Base-by-base conservation (phyloP, 495 filamentous ascomycete species). In the Filosporella fistucella region DNA sequence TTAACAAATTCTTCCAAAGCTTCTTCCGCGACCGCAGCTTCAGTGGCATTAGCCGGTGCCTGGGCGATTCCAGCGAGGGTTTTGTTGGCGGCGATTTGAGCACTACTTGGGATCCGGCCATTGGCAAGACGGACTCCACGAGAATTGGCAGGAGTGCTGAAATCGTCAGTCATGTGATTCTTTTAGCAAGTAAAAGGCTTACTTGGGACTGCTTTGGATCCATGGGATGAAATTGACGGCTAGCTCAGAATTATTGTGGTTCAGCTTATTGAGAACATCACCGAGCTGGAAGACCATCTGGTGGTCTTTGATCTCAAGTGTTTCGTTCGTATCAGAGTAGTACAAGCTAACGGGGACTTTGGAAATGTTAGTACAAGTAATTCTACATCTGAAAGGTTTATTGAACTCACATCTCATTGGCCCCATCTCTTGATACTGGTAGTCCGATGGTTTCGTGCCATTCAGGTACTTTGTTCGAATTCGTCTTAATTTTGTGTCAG, bases 391-490 rank as follows among this genome's bases (percentile, higher is more conserved):
- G 54, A 76, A 72, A 0, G 67, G 78, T 44, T 56, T 60, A 11
- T 73, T 66, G 4, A 73, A 67, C 24, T 81, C 68, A 45, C 68
- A 86, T 3, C 82, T 69, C 84, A 86, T 86, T 0, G 82, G 81
- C 0, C 84, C 84, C 84, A 88, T 86, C 56, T 46, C 84, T 55
- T 86, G 82, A 47, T 86, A 88, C 29, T 81, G 78, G 48, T 85
- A 86, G 16, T 88, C 69, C 18, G 78, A 74, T 0, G 81, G 78
- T 0, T 73, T 71, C 17, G 43, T 35, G 13, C 77, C 71, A 21
- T 68, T 73, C 0, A 85, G 69, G 44, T 85, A 85, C 35, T 72
- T 71, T 6, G 81, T 84, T 45, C 76, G 75, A 18, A 86, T 28
- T 54, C 37, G n/a, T n/a, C n/a, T n/a, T n/a, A n/a, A n/a, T n/a